Percentiles rank a stretch among this genome's conserved stretches.
phyloP scores from a whole-genome alignment of 2,329 filamentous ascomycete genomes.

The Sporothrix mexicana region DNA sequence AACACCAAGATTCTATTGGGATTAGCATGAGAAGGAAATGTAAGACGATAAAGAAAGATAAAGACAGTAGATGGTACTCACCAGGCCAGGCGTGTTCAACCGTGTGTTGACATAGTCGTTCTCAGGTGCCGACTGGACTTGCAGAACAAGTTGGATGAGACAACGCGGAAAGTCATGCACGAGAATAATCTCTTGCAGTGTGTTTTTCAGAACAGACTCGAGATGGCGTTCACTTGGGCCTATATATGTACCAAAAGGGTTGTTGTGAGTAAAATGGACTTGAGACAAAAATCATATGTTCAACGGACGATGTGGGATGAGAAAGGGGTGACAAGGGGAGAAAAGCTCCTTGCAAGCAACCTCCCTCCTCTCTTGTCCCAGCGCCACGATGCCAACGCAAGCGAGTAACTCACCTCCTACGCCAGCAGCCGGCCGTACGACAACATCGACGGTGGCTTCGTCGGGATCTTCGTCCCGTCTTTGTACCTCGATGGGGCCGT shows the following conservation, averaged over 20 bases:
- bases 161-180: slow-evolving; percentile 76
- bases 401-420: slow-evolving; percentile 68
- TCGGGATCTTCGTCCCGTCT: slow-evolving; percentile 90
- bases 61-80: slow-evolving; percentile 44
- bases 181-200: slow-evolving; percentile 75
- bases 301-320: slow-evolving; percentile 30
- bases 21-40: not conserved
- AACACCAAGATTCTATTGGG: slow-evolving; percentile 73
- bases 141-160: slow-evolving; percentile 81
- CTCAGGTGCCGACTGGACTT: slow-evolving; percentile 72
- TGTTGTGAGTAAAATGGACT: slow-evolving; percentile 27
- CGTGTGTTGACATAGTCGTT: slow-evolving; percentile 69
- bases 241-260: slow-evolving; percentile 46
- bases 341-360: not conserved
- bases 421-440: slow-evolving; percentile 83
- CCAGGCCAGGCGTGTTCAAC: slow-evolving; percentile 64
- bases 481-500: slow-evolving; percentile 89
- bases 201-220: slow-evolving; percentile 74
- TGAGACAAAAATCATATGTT: slow-evolving; percentile 31
- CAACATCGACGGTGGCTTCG: slow-evolving; percentile 87
- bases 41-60: not conserved
- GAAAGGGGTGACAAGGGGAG: slow-evolving; percentile 16
- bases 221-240: slow-evolving; percentile 80
- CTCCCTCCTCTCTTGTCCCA: not conserved
- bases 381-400: not conserved